These are phyloP conservation scores for Cyberlindnera petersonii DNA, from an alignment of 805 yeast species.

Conservation along the genomic window DNA sequence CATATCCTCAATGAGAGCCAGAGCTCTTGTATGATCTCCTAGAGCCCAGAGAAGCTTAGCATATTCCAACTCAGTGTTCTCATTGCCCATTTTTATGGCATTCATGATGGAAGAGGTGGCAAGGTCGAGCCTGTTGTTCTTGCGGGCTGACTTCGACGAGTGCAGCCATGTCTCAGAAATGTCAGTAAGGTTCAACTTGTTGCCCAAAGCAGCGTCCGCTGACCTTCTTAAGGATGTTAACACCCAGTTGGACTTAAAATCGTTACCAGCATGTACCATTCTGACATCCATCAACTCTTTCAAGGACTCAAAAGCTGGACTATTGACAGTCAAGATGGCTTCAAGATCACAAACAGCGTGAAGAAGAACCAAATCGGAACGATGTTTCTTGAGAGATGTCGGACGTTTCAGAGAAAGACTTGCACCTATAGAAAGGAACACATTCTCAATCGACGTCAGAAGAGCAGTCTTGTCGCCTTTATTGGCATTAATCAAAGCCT, in stretches of 20 bases:
- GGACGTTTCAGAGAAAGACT: constrained; percentile 47
- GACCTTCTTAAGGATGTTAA: constrained; percentile 57
- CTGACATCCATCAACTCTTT: constrained; percentile 21
- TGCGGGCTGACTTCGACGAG: constrained; percentile 62
- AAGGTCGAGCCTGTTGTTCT: constrained; percentile 63
- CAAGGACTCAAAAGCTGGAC: constrained; percentile 2
- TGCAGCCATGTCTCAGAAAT: constrained; percentile 51
- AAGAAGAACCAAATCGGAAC: constrained; percentile 45
- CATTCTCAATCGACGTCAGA: constrained; percentile 40
- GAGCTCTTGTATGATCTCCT: constrained; percentile 83
- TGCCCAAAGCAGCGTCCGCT: constrained; percentile 31
- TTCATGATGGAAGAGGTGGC: constrained; percentile 65
- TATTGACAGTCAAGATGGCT: constrained; percentile 6
- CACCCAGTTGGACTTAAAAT: constrained; percentile 57
- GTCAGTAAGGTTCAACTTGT: constrained; percentile 26
- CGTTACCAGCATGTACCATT: constrained; percentile 39
- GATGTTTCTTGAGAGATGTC: constrained; percentile 48
- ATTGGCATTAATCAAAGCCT: constrained; percentile 48
- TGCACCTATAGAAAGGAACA: constrained; percentile 57
- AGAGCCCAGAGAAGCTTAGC: constrained; percentile 84
- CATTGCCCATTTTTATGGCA: constrained; percentile 38
- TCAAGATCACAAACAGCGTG: constrained; percentile 63
- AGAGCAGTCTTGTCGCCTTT: constrained; percentile 33
- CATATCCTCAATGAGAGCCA: constrained; percentile 53
- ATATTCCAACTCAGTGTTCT: constrained; percentile 63